A percentile compares a stretch with the other conserved stretches of the same genome.
phyloP scores from a whole-genome alignment of 805 yeast species.

The Blastobotrys attinorum region DNA sequence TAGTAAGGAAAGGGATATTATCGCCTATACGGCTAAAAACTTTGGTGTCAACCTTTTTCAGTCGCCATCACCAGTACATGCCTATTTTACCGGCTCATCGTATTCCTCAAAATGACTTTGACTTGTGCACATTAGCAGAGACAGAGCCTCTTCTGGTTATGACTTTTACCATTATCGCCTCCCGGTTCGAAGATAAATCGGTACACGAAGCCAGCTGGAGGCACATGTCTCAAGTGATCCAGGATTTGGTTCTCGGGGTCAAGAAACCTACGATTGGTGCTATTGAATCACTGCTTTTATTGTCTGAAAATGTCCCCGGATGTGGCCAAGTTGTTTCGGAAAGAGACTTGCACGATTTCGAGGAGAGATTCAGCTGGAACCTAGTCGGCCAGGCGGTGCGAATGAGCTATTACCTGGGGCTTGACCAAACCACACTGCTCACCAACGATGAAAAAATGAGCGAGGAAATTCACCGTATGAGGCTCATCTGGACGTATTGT shows the following conservation, averaged over 20 bases:
- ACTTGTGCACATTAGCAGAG: slow-evolving; percentile 9
- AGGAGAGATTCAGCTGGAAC: slow-evolving; percentile 19
- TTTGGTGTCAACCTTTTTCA: slow-evolving; percentile 13
- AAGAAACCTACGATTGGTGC: slow-evolving; percentile 16
- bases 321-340: too few relatives aligned
- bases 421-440: slow-evolving; percentile 20
- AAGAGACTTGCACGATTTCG: slow-evolving; percentile 7
- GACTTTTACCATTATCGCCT: slow-evolving; percentile 14
- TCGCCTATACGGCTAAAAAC: slow-evolving; percentile 7
- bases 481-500: slow-evolving; percentile 21
- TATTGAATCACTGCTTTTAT: slow-evolving; percentile 16
- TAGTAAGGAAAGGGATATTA: neutral
- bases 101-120: slow-evolving; percentile 7
- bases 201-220: slow-evolving; percentile 9
- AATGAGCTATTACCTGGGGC: slow-evolving; percentile 17
- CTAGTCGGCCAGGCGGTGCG: slow-evolving; percentile 19
- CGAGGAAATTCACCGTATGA: slow-evolving; percentile 14
- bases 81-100: slow-evolving; percentile 8
- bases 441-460: slow-evolving; percentile 11
- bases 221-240: slow-evolving; percentile 7
- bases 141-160: slow-evolving; percentile 13
- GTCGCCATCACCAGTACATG: slow-evolving; percentile 15
- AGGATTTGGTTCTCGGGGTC: slow-evolving; percentile 13
- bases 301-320: slow-evolving; percentile 22
- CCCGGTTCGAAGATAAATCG: slow-evolving; percentile 9